Evolutionary conservation across 2,329 filamentous ascomycete genomes (phyloP).

Genomic region (Fusarium sp.): DNA sequence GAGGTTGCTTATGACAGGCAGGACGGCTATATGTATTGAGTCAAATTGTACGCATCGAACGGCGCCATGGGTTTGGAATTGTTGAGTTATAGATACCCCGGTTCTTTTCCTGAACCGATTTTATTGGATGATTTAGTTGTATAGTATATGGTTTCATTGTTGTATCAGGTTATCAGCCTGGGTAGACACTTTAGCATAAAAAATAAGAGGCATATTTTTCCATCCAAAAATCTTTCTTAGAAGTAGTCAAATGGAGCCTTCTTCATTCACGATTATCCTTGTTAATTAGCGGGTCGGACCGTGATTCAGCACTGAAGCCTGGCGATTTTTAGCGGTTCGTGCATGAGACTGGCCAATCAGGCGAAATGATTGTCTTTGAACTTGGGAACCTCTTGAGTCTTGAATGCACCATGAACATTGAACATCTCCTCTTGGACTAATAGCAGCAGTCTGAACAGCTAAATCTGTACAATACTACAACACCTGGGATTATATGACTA

Average conservation of each 20-base stretch:
- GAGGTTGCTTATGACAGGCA: not conserved
- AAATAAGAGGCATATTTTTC: not conserved
- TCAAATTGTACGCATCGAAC: conserved; percentile 32
- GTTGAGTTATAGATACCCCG: conserved; percentile 42
- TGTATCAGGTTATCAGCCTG: not conserved
- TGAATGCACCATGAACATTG: not conserved
- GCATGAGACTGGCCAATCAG: conserved; percentile 16
- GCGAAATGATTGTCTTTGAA: not conserved
- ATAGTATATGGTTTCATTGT: conserved; percentile 18
- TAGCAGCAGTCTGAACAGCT: not conserved
- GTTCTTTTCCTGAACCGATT: conserved; percentile 23
- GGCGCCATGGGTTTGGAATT: conserved; percentile 35
- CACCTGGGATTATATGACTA: conserved; percentile 6
- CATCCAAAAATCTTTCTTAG: not conserved
- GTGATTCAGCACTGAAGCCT: conserved; percentile 36
- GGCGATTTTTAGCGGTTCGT: conserved; percentile 17
- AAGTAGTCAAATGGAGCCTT: not conserved
- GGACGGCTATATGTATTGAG: conserved; percentile 1
- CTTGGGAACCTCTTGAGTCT: not conserved
- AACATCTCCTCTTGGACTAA: not conserved
- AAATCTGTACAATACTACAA: not conserved
- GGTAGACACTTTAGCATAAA: not conserved
- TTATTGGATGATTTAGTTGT: conserved; percentile 14
- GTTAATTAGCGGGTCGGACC: conserved; percentile 4
- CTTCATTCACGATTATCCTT: not conserved